These are phyloP conservation scores for Infundibulicybe gibba DNA, from an alignment of 768 basidiomycete genomes.

Conservation along the genomic window DNA sequence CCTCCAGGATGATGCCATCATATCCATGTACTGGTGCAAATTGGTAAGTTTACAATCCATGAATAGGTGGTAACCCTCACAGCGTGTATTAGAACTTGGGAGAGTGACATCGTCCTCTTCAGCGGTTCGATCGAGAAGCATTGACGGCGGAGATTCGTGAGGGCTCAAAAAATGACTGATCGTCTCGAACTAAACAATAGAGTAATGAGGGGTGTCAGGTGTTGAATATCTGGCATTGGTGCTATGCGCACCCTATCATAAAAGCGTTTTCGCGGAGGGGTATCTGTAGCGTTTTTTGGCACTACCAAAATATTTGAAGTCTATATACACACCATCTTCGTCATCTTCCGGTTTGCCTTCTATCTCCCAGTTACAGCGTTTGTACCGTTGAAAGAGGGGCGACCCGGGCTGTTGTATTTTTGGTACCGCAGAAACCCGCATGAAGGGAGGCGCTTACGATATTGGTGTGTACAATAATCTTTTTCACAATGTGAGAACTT, in stretches of 20 bases:
- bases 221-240: not conserved
- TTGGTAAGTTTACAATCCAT: constrained; percentile 5
- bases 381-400: constrained; percentile 85
- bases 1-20: constrained; percentile 78
- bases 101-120: constrained; percentile 70
- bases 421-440: not conserved
- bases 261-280: constrained; percentile 71
- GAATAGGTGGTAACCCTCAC: constrained; percentile 36
- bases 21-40: constrained; percentile 62
- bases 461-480: constrained; percentile 87
- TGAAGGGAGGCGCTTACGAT: constrained; percentile 48
- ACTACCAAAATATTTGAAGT: constrained; percentile 2
- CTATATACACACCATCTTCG: constrained; percentile 56
- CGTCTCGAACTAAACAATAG: constrained; percentile 56
- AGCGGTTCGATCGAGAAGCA: constrained; percentile 77
- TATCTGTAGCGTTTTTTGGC: constrained; percentile 39
- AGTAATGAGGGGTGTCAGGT: not conserved
- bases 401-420: constrained; percentile 68
- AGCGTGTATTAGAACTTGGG: constrained; percentile 59
- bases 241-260: constrained; percentile 53
- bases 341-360: constrained; percentile 78
- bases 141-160: constrained; percentile 70
- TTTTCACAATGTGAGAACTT: constrained; percentile 67
- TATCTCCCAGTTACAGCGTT: constrained; percentile 89
- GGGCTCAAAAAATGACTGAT: constrained; percentile 77